A percentile compares a stretch with the other conserved stretches of the same genome.
phyloP scores from a whole-genome alignment of 441 rosid genomes.

The Gossypium schwendimanii region DNA sequence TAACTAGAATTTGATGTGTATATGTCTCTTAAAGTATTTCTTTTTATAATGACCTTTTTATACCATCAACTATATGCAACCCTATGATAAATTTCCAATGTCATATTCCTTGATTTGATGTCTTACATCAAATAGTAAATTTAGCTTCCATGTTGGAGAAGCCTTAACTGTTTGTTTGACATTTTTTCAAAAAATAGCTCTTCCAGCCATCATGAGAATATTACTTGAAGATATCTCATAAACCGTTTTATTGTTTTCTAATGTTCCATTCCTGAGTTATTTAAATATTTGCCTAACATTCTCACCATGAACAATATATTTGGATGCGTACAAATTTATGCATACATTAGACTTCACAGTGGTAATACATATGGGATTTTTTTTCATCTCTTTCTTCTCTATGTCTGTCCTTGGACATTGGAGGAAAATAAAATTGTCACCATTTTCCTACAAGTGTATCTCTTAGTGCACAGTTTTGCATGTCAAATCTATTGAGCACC shows the following conservation, averaged over 20 bases:
- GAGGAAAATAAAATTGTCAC: too few species aligned
- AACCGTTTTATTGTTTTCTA: too few species aligned
- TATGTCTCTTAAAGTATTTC: too few species aligned
- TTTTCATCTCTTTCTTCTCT: too few species aligned
- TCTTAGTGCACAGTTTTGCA: too few species aligned
- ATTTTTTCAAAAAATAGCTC: background rate
- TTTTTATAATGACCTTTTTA: too few species aligned
- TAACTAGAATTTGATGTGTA: background rate
- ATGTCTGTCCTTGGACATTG: too few species aligned
- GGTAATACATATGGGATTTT: too few species aligned
- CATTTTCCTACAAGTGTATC: too few species aligned
- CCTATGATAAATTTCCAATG: background rate
- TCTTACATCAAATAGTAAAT: background rate
- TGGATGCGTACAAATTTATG: background rate
- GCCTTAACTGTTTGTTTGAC: background rate
- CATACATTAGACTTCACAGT: too few species aligned
- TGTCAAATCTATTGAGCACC: too few species aligned
- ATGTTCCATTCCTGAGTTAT: background rate
- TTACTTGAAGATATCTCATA: background rate
- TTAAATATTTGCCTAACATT: background rate
- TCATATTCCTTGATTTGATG: background rate
- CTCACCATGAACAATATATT: background rate
- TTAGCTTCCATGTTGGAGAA: background rate
- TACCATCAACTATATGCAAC: background rate
- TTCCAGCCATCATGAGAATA: background rate